Evolutionary conservation across 2,329 filamentous ascomycete species (phyloP).

Genomic region (Talaromyces sp.): DNA sequence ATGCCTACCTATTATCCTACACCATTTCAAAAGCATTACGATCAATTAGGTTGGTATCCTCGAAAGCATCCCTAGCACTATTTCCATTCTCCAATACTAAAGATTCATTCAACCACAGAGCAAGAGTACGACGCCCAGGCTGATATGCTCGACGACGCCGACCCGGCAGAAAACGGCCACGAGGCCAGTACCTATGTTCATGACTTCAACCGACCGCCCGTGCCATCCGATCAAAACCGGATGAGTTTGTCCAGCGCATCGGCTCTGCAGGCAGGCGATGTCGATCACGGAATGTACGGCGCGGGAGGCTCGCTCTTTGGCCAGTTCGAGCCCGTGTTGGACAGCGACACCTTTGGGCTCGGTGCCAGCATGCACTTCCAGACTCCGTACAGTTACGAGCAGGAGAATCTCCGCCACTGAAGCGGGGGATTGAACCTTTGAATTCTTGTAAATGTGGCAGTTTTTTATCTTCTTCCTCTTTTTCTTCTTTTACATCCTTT

Average conservation of each 20-base stretch:
- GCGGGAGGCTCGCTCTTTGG: slow-evolving; percentile 54
- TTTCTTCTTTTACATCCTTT: not conserved
- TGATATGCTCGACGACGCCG: slow-evolving; percentile 80
- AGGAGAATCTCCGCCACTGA: slow-evolving; percentile 32
- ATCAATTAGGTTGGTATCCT: slow-evolving; percentile 82
- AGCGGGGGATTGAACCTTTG: not conserved
- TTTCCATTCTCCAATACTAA: slow-evolving; percentile 2
- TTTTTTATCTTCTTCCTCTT: not conserved
- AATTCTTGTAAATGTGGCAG: not conserved
- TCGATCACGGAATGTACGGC: slow-evolving; percentile 35
- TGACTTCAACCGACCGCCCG: slow-evolving; percentile 40
- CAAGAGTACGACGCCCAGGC: slow-evolving; percentile 92
- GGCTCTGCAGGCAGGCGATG: slow-evolving; percentile 32
- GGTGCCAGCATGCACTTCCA: slow-evolving; percentile 95
- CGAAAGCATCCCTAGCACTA: slow-evolving; percentile 34
- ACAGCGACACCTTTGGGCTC: slow-evolving; percentile 89
- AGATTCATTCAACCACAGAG: slow-evolving; percentile 71
- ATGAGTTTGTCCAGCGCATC: slow-evolving; percentile 40
- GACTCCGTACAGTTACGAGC: slow-evolving; percentile 60
- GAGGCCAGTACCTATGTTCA: slow-evolving; percentile 63
- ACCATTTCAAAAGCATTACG: slow-evolving; percentile 88
- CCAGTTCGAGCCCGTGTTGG: slow-evolving; percentile 78
- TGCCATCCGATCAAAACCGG: slow-evolving; percentile 34
- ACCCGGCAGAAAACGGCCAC: slow-evolving; percentile 59
- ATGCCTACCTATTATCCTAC: slow-evolving; percentile 67